Base-by-base conservation (phyloP, 768 basidiomycete genomes). In the Collybiopsis confluens region DNA sequence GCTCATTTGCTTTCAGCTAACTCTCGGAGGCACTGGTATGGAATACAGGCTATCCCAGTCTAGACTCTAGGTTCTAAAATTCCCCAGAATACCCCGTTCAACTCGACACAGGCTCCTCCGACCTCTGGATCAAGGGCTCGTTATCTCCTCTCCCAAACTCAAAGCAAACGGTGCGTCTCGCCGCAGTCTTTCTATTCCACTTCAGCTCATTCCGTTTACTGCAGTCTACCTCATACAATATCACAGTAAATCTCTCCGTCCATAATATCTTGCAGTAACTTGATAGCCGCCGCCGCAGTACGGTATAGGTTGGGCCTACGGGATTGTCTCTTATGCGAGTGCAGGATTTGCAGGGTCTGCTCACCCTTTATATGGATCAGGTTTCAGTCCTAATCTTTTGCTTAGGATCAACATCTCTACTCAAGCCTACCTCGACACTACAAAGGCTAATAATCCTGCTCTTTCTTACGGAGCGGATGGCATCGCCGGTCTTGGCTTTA, bases 51-150 rank as follows among this genome's bases (percentile, higher is more conserved):
- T 38, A n/a, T 49, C 45, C 24, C 30, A 49, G 48, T 21, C 27
- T 47, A 26, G 40, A 9, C n/a, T 7, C 6, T 6, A 20, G 16
- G 26, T 38, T 28, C 52, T 57, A 56, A 47, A 59, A 46, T 37
- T 27, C 16, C 23, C 15, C 57, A 92, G 90, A 74, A 15, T 89
- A 86, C 66, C 70, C 77, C 45, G 80, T 91, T 13, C 91, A 93
- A 65, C 71, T 93, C 45, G 91, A 93, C 68, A 91, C 90, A 1
- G 91, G 91, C 56, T 92, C 90, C 9, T 87, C 81, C 58, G 91
- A 93, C 68, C 75, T 93, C 27, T 92, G 90, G 83, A 75, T 89
- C 48, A 70, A 79, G 57, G 77, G 78, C 20, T 56, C 70, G 28
- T 64, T 65, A 1, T 69, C 69, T 35, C 76, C 82, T 13, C 64